phyloP scores from a whole-genome alignment of 257 asterid species.

The Catharanthus roseus region DNA sequence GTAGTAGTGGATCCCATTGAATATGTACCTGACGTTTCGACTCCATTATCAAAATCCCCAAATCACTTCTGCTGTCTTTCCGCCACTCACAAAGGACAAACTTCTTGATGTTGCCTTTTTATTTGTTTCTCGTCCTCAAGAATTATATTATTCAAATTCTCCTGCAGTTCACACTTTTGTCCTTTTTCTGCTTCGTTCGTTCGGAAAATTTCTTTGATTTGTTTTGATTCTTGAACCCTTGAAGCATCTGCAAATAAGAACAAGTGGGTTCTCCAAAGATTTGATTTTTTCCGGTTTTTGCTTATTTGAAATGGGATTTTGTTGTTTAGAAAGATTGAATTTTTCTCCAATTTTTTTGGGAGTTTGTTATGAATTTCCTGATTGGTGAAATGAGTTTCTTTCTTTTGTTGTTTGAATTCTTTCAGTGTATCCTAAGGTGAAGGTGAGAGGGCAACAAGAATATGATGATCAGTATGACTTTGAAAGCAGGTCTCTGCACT shows the following conservation, averaged over 20 bases:
- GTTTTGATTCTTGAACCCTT: neutral
- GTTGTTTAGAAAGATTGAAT: neutral
- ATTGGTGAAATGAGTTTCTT: slow-evolving; percentile 30
- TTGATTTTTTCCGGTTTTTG: neutral
- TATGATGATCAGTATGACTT: slow-evolving; percentile 61
- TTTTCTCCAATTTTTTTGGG: neutral
- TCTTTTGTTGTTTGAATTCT: neutral
- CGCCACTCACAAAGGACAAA: slow-evolving; percentile 1
- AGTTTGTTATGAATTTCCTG: slow-evolving; percentile 4
- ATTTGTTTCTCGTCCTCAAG: neutral
- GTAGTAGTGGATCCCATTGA: neutral
- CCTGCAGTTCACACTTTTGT: neutral
- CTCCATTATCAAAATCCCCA: neutral
- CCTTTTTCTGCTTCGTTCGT: neutral
- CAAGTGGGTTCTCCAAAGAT: slow-evolving; percentile 15
- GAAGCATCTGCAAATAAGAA: slow-evolving; percentile 1
- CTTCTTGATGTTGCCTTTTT: neutral
- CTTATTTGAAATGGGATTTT: neutral
- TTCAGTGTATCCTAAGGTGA: slow-evolving; percentile 85
- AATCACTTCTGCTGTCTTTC: neutral
- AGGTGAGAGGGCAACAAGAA: slow-evolving; percentile 63
- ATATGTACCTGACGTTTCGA: neutral
- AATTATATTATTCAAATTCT: neutral
- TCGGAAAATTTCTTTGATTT: neutral
- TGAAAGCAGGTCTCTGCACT: slow-evolving; percentile 61